Evolutionary conservation across 257 asterid genomes (phyloP).

Genomic region (Petunia secreta): DNA sequence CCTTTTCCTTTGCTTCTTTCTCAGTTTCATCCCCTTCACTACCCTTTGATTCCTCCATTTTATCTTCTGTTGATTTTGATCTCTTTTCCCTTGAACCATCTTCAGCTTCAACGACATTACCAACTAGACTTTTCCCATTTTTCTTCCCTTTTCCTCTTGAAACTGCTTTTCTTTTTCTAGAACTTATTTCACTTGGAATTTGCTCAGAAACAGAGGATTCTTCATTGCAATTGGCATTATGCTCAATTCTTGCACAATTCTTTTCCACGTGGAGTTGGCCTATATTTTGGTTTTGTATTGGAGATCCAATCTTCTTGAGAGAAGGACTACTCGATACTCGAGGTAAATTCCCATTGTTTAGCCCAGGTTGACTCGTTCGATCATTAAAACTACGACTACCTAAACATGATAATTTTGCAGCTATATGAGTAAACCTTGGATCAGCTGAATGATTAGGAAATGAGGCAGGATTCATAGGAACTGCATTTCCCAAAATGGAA

Average conservation of each 20-base stretch:
- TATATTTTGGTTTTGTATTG: slow-evolving; percentile 34
- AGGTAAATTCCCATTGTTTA: slow-evolving; percentile 41
- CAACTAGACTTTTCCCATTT: slow-evolving; percentile 32
- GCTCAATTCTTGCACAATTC: slow-evolving; percentile 38
- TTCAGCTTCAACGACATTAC: slow-evolving; percentile 30
- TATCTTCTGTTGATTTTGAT: slow-evolving; percentile 32
- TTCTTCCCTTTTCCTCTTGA: slow-evolving; percentile 44
- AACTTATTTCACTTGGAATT: slow-evolving; percentile 54
- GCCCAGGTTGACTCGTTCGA: slow-evolving; percentile 41
- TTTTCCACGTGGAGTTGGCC: slow-evolving; percentile 38
- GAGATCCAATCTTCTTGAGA: slow-evolving; percentile 49
- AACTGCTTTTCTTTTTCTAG: slow-evolving; percentile 65
- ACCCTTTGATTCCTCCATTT: slow-evolving; percentile 32
- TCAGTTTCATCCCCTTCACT: slow-evolving; percentile 37
- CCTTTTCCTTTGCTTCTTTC: slow-evolving; percentile 36
- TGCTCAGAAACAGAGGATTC: slow-evolving; percentile 47
- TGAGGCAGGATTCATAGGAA: slow-evolving; percentile 40
- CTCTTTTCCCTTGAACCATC: slow-evolving; percentile 33
- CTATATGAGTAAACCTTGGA: slow-evolving; percentile 80
- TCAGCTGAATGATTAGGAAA: slow-evolving; percentile 57
- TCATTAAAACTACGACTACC: slow-evolving; percentile 81
- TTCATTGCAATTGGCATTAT: slow-evolving; percentile 42
- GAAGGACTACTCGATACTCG: slow-evolving; percentile 72
- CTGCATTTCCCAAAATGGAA: slow-evolving; percentile 40
- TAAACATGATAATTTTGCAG: slow-evolving; percentile 81